Conservation (phyloP, 306 rosid genomes). For the Rubus parviflorus region DNA sequence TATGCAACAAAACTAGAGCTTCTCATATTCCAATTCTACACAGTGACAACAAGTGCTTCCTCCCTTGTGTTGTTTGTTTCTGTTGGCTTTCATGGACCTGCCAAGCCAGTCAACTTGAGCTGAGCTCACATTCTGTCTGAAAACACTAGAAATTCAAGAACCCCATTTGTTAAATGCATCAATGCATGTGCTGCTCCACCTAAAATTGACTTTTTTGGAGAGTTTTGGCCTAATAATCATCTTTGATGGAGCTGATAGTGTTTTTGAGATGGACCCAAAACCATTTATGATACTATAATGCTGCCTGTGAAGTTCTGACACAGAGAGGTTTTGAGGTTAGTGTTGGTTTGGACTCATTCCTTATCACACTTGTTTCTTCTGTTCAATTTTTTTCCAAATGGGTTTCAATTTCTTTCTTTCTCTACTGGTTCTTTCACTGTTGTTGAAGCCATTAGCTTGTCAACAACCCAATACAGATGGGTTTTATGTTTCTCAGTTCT, state of each 20-base stretch:
- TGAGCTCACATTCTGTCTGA: constrained; percentile 50
- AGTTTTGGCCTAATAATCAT: neutral
- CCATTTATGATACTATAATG: constrained; percentile 32
- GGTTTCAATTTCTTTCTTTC: constrained; percentile 61
- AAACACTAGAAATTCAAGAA: constrained; percentile 24
- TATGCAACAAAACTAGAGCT: constrained; percentile 35
- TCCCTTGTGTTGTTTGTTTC: constrained; percentile 35
- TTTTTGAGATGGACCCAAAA: constrained; percentile 29
- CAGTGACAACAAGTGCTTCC: constrained; percentile 45
- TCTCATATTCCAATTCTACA: constrained; percentile 29
- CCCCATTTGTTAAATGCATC: constrained; percentile 25
- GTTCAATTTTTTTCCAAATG: constrained; percentile 44
- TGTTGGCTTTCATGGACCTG: constrained; percentile 37
- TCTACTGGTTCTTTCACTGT: constrained; percentile 57
- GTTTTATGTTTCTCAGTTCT: constrained; percentile 65
- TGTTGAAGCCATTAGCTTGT: constrained; percentile 63
- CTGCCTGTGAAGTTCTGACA: constrained; percentile 36
- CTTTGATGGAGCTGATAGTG: constrained; percentile 34
- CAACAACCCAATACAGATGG: constrained; percentile 90
- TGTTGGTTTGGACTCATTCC: constrained; percentile 29
- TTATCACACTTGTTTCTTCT: constrained; percentile 18
- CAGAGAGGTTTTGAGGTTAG: constrained; percentile 21
- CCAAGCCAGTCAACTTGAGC: constrained; percentile 38
- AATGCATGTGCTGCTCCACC: constrained; percentile 12
- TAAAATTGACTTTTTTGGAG: constrained; percentile 8